These are phyloP conservation scores for Breviolum minutum DNA, from an alignment of 73 alveolate genomes.

Conservation along the genomic window DNA sequence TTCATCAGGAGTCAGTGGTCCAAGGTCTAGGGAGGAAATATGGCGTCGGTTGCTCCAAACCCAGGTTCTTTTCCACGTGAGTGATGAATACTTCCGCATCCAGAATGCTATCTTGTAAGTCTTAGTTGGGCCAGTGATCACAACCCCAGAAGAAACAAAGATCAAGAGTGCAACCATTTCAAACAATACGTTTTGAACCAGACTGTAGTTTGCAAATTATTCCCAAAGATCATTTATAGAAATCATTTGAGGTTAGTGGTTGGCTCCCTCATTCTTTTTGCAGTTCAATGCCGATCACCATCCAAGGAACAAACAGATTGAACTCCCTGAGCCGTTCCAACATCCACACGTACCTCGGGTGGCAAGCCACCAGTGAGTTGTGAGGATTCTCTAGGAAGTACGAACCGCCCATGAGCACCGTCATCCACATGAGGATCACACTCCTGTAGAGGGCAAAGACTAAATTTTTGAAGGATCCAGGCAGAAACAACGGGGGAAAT, in stretches of 20 bases:
- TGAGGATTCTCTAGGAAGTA: not conserved
- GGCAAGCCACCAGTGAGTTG: slow-evolving; percentile 8
- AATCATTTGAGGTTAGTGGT: too few species aligned
- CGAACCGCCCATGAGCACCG: not conserved
- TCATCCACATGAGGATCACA: not conserved
- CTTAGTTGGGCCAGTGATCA: not conserved
- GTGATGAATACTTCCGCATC: not conserved
- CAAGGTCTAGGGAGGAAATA: not conserved
- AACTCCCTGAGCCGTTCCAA: not conserved
- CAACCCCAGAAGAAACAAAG: too few species aligned
- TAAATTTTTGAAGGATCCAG: too few species aligned
- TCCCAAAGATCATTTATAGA: too few species aligned
- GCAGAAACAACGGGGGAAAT: too few species aligned
- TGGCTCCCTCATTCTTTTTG: too few species aligned
- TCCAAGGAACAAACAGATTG: not conserved
- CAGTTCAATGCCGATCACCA: not conserved
- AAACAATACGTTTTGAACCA: too few species aligned
- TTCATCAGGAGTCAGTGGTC: not conserved
- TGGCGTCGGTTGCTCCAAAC: not conserved
- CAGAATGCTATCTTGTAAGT: slow-evolving; percentile 28
- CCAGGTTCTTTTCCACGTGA: slow-evolving; percentile 23
- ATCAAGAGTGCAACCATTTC: too few species aligned
- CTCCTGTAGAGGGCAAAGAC: not conserved
- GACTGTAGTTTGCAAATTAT: too few species aligned
- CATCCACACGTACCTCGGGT: slow-evolving; percentile 45